These are phyloP conservation scores for Tylopilus rubrobrunneus DNA, from an alignment of 768 basidiomycete species.

Conservation along the genomic window DNA sequence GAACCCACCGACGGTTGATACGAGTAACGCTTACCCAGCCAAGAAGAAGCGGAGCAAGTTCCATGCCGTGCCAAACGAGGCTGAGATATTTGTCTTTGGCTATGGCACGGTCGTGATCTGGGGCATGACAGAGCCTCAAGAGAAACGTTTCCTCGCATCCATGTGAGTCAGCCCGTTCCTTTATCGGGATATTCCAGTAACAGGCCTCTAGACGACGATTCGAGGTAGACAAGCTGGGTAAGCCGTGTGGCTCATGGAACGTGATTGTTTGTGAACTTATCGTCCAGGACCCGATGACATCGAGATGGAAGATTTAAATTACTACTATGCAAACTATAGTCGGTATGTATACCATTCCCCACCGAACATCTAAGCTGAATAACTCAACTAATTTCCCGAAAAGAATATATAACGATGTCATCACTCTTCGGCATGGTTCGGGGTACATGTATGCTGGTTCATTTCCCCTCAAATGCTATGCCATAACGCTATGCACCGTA, in stretches of 20 bases:
- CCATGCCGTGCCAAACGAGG: conserved; percentile 59
- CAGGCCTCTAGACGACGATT: conserved; percentile 72
- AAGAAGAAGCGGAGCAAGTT: conserved; percentile 64
- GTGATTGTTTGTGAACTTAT: conserved; percentile 1
- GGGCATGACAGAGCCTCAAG: conserved; percentile 95
- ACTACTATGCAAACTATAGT: conserved; percentile 95
- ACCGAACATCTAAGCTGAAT: conserved; percentile 2
- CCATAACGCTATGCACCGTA: conserved; percentile 4
- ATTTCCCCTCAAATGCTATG: conserved; percentile 8
- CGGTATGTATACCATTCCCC: conserved; percentile 48
- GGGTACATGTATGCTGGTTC: conserved; percentile 77
- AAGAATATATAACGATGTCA: conserved; percentile 96
- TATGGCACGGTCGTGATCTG: conserved; percentile 96
- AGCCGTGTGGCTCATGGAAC: conserved; percentile 16
- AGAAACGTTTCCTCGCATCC: conserved; percentile 84
- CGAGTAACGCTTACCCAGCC: conserved; percentile 31
- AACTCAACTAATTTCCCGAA: conserved; percentile 23
- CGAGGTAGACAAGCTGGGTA: conserved; percentile 83
- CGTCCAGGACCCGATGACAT: conserved; percentile 75
- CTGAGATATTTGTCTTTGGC: conserved; percentile 90
- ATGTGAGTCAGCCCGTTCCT: conserved; percentile 54
- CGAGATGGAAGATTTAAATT: conserved; percentile 97
- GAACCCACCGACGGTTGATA: conserved; percentile 24
- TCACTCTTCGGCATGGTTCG: conserved; percentile 89
- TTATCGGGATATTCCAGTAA: not conserved